Evolutionary conservation across 805 yeast species (phyloP).

Genomic region (Metschnikowia kunwiensis): DNA sequence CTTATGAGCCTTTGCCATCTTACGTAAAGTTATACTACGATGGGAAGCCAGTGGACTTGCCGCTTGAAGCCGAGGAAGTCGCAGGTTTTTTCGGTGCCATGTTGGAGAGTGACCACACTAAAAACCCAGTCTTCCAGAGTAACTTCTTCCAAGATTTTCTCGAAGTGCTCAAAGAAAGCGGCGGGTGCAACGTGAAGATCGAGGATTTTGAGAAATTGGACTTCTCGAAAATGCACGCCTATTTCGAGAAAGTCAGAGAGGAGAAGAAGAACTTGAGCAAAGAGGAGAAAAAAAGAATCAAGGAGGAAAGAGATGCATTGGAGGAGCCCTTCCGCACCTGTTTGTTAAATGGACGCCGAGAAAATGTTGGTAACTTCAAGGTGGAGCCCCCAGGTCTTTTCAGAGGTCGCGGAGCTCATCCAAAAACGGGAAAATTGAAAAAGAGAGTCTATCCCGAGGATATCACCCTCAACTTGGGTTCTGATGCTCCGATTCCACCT

Average conservation of each 20-base stretch:
- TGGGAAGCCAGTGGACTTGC: constrained; percentile 70
- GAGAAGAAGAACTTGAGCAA: constrained; percentile 65
- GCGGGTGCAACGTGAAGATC: constrained; percentile 53
- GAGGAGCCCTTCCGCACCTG: constrained; percentile 86
- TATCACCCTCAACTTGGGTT: constrained; percentile 77
- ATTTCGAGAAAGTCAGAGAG: constrained; percentile 67
- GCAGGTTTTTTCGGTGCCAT: constrained; percentile 94
- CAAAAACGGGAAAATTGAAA: constrained; percentile 89
- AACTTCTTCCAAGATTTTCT: constrained; percentile 83
- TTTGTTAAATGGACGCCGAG: constrained; percentile 78
- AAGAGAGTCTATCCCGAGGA: constrained; percentile 87
- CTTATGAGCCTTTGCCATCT: constrained; percentile 79
- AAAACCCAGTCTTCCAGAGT: constrained; percentile 79
- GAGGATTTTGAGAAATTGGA: constrained; percentile 68
- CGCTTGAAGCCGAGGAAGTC: constrained; percentile 87
- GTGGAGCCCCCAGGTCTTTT: constrained; percentile 96
- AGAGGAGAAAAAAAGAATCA: constrained; percentile 72
- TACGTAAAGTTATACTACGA: constrained; percentile 73
- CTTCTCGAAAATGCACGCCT: constrained; percentile 67
- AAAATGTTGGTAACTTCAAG: constrained; percentile 89
- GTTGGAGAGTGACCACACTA: constrained; percentile 83
- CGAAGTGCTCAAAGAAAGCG: constrained; percentile 62
- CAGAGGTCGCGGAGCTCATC: constrained; percentile 96
- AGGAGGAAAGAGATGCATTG: constrained; percentile 65
- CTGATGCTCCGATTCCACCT: constrained; percentile 66